Percentiles rank a stretch among this genome's conserved stretches.
These are phyloP conservation scores for Cytospora piceae DNA, from an alignment of 2,329 filamentous ascomycete species.

Conservation along the genomic window DNA sequence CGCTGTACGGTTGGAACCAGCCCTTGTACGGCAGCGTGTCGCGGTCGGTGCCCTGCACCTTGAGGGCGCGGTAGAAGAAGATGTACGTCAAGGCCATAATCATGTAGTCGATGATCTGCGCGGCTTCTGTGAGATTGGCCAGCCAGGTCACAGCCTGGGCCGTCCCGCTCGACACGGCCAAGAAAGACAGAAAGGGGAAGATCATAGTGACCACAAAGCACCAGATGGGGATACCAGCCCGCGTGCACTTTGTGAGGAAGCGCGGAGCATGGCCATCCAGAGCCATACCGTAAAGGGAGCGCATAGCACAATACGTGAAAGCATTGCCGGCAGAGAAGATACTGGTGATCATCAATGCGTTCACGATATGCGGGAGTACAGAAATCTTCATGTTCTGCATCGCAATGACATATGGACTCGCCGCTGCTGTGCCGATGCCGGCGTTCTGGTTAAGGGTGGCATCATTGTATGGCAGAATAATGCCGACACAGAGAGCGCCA, in stretches of 20 bases:
- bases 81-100: constrained; percentile 38
- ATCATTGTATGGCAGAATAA: constrained; percentile 69
- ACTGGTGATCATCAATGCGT: constrained; percentile 47
- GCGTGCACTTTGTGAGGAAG: constrained; percentile 61
- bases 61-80: constrained; percentile 30
- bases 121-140: constrained; percentile 59
- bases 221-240: constrained; percentile 63
- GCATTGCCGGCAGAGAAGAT: constrained; percentile 32
- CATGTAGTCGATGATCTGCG: constrained; percentile 65
- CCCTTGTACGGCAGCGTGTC: constrained; percentile 61
- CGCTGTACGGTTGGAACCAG: constrained; percentile 63
- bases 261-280: constrained; percentile 28
- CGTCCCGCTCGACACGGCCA: constrained; percentile 29
- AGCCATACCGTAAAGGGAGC: constrained; percentile 30
- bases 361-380: constrained; percentile 61
- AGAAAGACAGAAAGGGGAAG: constrained; percentile 49
- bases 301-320: constrained; percentile 30
- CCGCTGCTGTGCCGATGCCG: constrained; percentile 50
- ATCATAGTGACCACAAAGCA: constrained; percentile 58
- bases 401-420: constrained; percentile 66
- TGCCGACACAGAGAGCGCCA: constrained; percentile 69
- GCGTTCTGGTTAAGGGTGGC: constrained; percentile 53
- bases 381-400: constrained; percentile 58
- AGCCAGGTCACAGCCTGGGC: constrained; percentile 48
- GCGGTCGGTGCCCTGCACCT: constrained; percentile 40